Base-by-base conservation (phyloP, 2,329 filamentous ascomycete genomes). In the Exutisphaerella laricina region DNA sequence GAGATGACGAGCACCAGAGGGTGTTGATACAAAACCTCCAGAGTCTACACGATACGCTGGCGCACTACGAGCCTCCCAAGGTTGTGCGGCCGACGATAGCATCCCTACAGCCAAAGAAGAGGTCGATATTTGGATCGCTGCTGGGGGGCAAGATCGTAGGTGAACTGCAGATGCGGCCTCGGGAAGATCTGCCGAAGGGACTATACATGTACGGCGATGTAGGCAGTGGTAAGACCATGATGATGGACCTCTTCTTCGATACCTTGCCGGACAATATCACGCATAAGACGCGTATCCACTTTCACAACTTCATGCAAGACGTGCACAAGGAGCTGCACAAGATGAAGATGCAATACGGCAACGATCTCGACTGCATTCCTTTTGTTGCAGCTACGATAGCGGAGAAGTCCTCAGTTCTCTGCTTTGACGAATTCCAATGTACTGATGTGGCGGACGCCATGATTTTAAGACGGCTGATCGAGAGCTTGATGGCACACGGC, bases 281-380 rank as follows among this genome's bases (percentile, higher is more conserved):
- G 44, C 79, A 80, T 22, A 96, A 95, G 70, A 94, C 84, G 34
- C 78, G 92, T 35, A 96, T 98, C 59, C 92, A 98, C 70, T 98
- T 98, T 68, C 88, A 97, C 72, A 95, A 95, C 65, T 98, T 98
- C 72, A 98, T 98, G 92, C 92, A 97, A 66, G 86, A 94, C 65
- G 84, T 97, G 36, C 92, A 98, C 69, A 88, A 84, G 65, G 78
- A 90, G 48, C 71, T 97, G 58, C 92, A 97, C 70, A 80, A 80
- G 61, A 82, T 94, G 68, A 96, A 95, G 71, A 84, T 92, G 77
- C 71, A 82, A 57, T 79, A 94, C 63, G 92, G 92, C 21, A 88
- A 82, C 61, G 88, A 96, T 55, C 77, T 95, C 28, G 92, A 98
- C 65, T 87, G 80, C 1, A 78, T 97, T 32, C 90, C 90, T 0